Evolutionary conservation across 2,329 filamentous ascomycete species (phyloP).

Genomic region (Aureobasidium subglaciale): DNA sequence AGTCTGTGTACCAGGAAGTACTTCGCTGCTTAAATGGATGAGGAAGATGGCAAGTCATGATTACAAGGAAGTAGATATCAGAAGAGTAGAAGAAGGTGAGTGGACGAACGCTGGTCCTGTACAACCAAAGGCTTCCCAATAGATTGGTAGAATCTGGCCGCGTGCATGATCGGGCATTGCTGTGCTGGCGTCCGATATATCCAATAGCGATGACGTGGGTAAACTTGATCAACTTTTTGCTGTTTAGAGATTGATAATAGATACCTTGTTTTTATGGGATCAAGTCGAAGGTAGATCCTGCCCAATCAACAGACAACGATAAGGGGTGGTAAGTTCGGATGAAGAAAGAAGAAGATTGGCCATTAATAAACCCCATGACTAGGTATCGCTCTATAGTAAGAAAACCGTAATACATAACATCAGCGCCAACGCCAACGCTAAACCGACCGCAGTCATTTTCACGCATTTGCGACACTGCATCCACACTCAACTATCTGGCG

Average conservation of each 20-base stretch:
- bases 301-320: neutral
- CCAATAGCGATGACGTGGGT: neutral
- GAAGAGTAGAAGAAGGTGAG: neutral
- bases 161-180: constrained; percentile 3
- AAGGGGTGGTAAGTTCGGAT: neutral
- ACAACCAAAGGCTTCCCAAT: neutral
- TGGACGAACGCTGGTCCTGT: constrained; percentile 1
- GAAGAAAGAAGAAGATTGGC: neutral
- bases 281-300: no score
- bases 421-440: constrained; percentile 10
- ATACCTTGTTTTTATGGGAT: no score
- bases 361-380: neutral
- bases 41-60: neutral
- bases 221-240: no score
- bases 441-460: constrained; percentile 2
- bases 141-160: constrained; percentile 3
- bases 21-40: neutral
- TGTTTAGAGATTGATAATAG: neutral
- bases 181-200: constrained; percentile 3
- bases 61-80: neutral
- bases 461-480: neutral
- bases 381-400: neutral
- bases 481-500: neutral
- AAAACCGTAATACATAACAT: constrained; percentile 7
- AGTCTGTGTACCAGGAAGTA: neutral